Evolutionary conservation across 176 grass and related monocot genomes (phyloP).

Genomic region (Cocos nucifera): DNA sequence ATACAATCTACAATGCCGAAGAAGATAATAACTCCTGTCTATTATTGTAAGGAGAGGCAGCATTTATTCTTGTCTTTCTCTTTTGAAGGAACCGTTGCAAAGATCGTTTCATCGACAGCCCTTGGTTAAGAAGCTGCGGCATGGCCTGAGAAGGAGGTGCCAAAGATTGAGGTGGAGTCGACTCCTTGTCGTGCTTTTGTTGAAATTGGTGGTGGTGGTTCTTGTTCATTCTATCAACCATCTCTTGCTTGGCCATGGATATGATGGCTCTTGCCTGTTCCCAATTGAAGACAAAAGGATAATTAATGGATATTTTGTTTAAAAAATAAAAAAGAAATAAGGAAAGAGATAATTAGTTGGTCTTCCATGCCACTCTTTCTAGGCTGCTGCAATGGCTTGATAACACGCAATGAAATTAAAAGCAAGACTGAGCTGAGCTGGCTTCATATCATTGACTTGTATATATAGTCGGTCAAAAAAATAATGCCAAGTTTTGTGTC

Average conservation of each 20-base stretch:
- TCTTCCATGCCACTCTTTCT: too few species aligned
- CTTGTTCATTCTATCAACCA: neutral
- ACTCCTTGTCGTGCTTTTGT: too few species aligned
- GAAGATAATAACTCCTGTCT: neutral
- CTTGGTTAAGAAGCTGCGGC: constrained; percentile 4
- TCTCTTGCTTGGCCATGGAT: constrained; percentile 8
- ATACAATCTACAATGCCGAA: too few species aligned
- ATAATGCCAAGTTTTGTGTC: too few species aligned
- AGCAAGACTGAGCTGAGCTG: too few species aligned
- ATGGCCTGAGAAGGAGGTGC: neutral
- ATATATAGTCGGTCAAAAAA: too few species aligned
- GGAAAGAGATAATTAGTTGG: neutral
- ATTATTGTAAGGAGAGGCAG: constrained; percentile 1
- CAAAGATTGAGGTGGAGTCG: too few species aligned
- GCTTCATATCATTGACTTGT: too few species aligned
- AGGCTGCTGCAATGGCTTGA: too few species aligned
- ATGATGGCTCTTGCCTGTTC: constrained; percentile 32
- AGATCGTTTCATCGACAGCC: neutral
- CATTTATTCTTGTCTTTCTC: constrained; percentile 2
- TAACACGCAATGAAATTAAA: too few species aligned
- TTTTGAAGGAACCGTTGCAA: constrained; percentile 12
- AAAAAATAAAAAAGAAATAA: neutral
- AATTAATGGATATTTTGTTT: too few species aligned
- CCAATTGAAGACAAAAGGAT: neutral
- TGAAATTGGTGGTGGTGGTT: neutral